Percentiles rank a stretch among this genome's conserved stretches.
Evolutionary conservation across 352 stramenopile species (phyloP).

Genomic region (Elongisporangium prolatum): DNA sequence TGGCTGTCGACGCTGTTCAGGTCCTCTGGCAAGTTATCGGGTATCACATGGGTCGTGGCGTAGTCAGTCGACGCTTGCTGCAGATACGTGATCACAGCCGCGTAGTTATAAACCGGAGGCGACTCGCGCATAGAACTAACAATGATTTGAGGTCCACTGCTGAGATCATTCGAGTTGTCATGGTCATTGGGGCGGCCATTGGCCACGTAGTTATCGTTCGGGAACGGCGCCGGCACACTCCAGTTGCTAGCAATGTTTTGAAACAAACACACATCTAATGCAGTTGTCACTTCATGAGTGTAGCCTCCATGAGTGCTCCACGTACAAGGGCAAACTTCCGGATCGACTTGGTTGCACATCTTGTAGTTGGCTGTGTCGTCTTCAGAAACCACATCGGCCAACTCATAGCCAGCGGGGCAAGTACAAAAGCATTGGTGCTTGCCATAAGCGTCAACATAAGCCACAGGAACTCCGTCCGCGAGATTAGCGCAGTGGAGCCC

Average conservation of each 20-base stretch:
- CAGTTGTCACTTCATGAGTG: constrained; percentile 20
- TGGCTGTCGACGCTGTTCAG: too few species aligned
- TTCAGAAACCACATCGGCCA: constrained; percentile 8
- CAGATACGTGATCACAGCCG: too few species aligned
- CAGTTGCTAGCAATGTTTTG: constrained; percentile 28
- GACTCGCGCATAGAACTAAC: too few species aligned
- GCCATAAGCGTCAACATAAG: constrained; percentile 28
- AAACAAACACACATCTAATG: constrained; percentile 27
- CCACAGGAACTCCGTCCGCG: constrained; percentile 34
- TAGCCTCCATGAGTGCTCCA: constrained; percentile 33
- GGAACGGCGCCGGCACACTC: constrained; percentile 40
- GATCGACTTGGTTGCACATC: constrained; percentile 18
- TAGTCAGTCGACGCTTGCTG: too few species aligned
- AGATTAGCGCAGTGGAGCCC: constrained; percentile 25
- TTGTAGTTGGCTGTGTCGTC: constrained; percentile 8
- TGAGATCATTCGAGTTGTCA: constrained; percentile 10
- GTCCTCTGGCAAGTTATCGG: too few species aligned
- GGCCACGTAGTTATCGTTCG: constrained; percentile 48
- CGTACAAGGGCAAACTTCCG: constrained; percentile 34
- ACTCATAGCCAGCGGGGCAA: constrained; percentile 34
- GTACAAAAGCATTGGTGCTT: constrained; percentile 51
- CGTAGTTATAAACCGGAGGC: too few species aligned
- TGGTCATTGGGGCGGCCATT: constrained; percentile 30
- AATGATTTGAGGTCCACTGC: constrained; percentile 11
- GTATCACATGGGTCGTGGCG: too few species aligned